Conservation (phyloP, 805 yeast genomes). For the Candida hispaniensis region DNA sequence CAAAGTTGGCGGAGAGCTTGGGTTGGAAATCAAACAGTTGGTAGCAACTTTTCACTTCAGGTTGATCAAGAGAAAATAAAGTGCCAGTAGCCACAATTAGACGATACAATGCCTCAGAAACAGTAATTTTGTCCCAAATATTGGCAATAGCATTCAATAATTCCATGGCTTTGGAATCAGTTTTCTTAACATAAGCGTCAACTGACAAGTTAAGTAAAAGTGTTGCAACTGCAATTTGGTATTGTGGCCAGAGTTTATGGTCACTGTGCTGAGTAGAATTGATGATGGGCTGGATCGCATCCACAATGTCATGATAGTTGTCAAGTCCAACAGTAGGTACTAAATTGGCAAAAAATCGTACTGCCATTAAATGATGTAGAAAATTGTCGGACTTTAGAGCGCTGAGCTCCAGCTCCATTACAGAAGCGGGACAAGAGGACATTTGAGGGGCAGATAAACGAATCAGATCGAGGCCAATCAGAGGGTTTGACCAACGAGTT, state of each 20-base stretch:
- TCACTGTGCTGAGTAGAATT: conserved; percentile 18
- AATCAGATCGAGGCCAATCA: conserved; percentile 51
- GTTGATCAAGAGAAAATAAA: conserved; percentile 26
- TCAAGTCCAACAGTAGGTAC: conserved; percentile 30
- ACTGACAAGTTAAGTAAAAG: conserved; percentile 39
- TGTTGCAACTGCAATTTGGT: conserved; percentile 35
- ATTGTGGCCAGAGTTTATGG: conserved; percentile 13
- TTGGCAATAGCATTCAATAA: conserved; percentile 27
- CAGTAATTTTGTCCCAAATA: conserved; percentile 28
- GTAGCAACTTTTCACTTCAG: conserved; percentile 11
- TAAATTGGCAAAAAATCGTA: conserved; percentile 47
- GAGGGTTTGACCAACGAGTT: conserved; percentile 39
- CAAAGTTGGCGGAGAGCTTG: conserved; percentile 1
- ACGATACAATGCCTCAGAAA: conserved; percentile 62
- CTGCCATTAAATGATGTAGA: conserved; percentile 43
- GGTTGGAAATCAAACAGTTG: conserved; percentile 1
- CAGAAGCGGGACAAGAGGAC: conserved; percentile 29
- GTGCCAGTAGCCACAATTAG: conserved; percentile 55
- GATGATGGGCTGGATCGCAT: conserved; percentile 17
- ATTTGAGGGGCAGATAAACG: conserved; percentile 39
- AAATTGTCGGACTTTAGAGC: conserved; percentile 26
- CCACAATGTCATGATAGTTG: conserved; percentile 14
- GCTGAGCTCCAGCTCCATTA: conserved; percentile 22
- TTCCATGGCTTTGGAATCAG: conserved; percentile 23
- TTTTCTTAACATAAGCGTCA: conserved; percentile 25